phyloP scores from a whole-genome alignment of 306 rosid genomes.

The Glycine tomentella region DNA sequence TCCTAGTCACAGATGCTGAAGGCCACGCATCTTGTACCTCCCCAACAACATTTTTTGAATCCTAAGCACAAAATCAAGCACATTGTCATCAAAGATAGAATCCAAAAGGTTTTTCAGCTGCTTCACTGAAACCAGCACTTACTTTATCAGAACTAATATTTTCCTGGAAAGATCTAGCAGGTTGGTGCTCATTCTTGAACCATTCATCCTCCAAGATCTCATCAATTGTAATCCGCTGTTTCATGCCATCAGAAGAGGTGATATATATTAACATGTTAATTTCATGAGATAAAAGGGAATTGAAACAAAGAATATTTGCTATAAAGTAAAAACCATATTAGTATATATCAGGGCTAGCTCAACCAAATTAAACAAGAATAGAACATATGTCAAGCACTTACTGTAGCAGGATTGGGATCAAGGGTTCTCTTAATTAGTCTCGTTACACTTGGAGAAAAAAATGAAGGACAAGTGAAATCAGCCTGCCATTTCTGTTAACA shows the following conservation, averaged over 20 bases:
- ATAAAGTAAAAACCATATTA: no score
- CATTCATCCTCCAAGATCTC: constrained; percentile 79
- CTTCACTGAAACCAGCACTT: constrained; percentile 61
- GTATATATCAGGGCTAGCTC: no score
- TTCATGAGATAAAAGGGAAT: not conserved
- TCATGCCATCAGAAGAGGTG: constrained; percentile 36
- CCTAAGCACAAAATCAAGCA: constrained; percentile 49
- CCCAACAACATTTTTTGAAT: not conserved
- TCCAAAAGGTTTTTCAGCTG: constrained; percentile 33
- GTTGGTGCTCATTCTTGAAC: constrained; percentile 79
- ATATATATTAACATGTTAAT: constrained; percentile 7
- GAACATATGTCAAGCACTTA: constrained; percentile 44
- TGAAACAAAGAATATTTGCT: not conserved
- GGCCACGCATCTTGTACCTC: constrained; percentile 63
- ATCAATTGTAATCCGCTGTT: constrained; percentile 72
- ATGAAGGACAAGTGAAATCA: constrained; percentile 67
- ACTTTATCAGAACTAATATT: constrained; percentile 31
- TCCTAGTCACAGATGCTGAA: constrained; percentile 63
- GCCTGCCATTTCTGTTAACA: constrained; percentile 67
- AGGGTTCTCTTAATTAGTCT: constrained; percentile 76
- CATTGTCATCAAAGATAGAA: constrained; percentile 24
- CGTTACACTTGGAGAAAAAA: constrained; percentile 78
- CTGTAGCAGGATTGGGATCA: constrained; percentile 77
- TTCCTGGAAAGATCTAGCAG: constrained; percentile 53
- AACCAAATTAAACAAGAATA: not conserved